phyloP scores from a whole-genome alignment of 495 filamentous ascomycete species.

The Penicillium herquei region DNA sequence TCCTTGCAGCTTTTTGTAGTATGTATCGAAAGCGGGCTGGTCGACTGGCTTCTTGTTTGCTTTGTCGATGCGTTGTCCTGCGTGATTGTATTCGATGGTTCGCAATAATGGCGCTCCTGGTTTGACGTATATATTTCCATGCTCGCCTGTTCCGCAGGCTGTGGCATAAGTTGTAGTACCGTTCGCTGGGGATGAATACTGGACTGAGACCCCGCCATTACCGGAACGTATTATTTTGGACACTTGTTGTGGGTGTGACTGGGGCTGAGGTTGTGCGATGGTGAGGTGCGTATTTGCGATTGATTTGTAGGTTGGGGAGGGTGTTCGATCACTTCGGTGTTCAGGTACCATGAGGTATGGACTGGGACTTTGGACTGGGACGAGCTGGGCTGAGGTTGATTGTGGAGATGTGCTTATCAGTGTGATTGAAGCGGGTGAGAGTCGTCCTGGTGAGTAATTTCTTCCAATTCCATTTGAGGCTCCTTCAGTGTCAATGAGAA shows the following conservation, averaged over 20 bases:
- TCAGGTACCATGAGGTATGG: background rate
- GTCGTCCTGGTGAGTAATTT: background rate
- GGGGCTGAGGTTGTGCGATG: background rate
- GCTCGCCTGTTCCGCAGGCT: background rate
- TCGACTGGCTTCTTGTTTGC: background rate
- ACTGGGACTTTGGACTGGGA: background rate
- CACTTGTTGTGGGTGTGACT: background rate
- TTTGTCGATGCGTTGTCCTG: background rate
- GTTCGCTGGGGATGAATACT: background rate
- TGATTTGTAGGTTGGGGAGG: background rate
- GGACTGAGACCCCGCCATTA: background rate
- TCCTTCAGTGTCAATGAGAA: background rate
- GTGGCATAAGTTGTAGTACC: background rate
- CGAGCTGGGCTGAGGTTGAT: background rate
- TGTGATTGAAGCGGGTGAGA: background rate
- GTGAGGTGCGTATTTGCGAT: background rate
- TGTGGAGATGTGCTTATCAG: background rate
- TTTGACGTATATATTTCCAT: background rate
- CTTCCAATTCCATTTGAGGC: too few species aligned
- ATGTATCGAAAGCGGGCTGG: slow-evolving; percentile 3
- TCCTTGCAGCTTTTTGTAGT: background rate
- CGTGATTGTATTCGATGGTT: background rate
- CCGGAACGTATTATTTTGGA: background rate
- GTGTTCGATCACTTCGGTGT: background rate
- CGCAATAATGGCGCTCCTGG: background rate